phyloP scores from a whole-genome alignment of 805 yeast species.

The Kluyveromyces aestuarii region DNA sequence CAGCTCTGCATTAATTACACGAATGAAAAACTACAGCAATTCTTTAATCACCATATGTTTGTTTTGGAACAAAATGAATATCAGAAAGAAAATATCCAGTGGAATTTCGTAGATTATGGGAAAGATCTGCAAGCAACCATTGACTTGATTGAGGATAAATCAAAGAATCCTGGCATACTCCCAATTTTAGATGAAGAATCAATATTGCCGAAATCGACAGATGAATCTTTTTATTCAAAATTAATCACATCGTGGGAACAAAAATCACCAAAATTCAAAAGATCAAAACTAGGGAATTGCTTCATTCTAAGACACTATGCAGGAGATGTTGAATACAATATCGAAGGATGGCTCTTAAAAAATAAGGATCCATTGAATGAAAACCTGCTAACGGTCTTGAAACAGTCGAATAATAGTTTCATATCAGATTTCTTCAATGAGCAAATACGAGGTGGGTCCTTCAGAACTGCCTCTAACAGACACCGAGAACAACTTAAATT shows the following conservation, averaged over 20 bases:
- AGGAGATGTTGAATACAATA: slow-evolving; percentile 88
- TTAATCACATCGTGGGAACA: slow-evolving; percentile 55
- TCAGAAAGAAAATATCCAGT: slow-evolving; percentile 83
- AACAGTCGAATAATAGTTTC: slow-evolving; percentile 47
- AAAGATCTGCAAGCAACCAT: slow-evolving; percentile 91
- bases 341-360: slow-evolving; percentile 89
- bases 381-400: slow-evolving; percentile 51
- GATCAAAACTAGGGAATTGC: slow-evolving; percentile 67
- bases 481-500: slow-evolving; percentile 77
- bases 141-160: slow-evolving; percentile 70
- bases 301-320: slow-evolving; percentile 90
- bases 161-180: slow-evolving; percentile 59
- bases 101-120: slow-evolving; percentile 96
- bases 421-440: slow-evolving; percentile 44
- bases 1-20: slow-evolving; percentile 97
- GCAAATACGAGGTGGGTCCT: slow-evolving; percentile 29
- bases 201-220: slow-evolving; percentile 85
- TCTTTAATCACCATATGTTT: slow-evolving; percentile 96
- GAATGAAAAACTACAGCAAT: slow-evolving; percentile 94
- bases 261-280: slow-evolving; percentile 48
- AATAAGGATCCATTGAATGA: slow-evolving; percentile 90
- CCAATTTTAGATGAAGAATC: slow-evolving; percentile 91
- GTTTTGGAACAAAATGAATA: slow-evolving; percentile 96
- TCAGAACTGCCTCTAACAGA: slow-evolving; percentile 76
- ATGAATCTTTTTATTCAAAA: slow-evolving; percentile 73